Evolutionary conservation across 805 yeast genomes (phyloP), one percentile per base, ranked within the genome.

Genomic region (Dipodascopsis tothii): DNA sequence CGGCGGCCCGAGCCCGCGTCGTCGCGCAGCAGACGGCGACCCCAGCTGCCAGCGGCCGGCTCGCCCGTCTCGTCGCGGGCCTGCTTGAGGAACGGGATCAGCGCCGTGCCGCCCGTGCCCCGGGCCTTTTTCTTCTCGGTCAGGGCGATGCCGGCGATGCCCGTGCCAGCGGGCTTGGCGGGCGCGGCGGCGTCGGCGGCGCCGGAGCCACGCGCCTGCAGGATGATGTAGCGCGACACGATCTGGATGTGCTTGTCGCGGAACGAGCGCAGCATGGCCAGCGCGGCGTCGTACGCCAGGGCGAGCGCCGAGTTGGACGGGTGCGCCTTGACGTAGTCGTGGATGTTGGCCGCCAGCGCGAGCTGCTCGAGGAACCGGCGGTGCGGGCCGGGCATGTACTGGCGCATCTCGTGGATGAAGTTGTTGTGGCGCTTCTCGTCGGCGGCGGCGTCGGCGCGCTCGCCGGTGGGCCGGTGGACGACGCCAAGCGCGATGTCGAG

Each of bases 31-130:
- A 68, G 43, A 49, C 90, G 72, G 59, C 77, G 77, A 60, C 95
- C 95, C 96, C 96, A 87, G 38, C 69, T 73, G 44, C 95, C 90
- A 21, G 95, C 95, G 19, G 96, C 95, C 9, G 87, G 77, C 56
- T 83, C 92, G 35, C 95, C 95, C 2, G 96, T 88, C 61, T 88
- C 96, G 65, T 88, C 96, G 62, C 96, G 75, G 55, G 96, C 90
- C 64, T 90, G 96, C 63, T 87, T 88, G 60, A 88, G 72, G 66
- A 88, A 90, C 21, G 96, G 95, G 46, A 88, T 73, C 56, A 88
- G 70, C 1, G 94, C 80, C 0, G 96, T 88, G 36, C 97, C 96
- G 18, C 97, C 97, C 1, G 97, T 88, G 14, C 97, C 96, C 55
- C 77, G 75, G 51, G 74, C 77, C 45, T 75, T 81, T 35, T 69